Evolutionary conservation across 768 basidiomycete genomes (phyloP), one percentile per base, ranked within the genome.

Genomic region (Boletus reticulatus): DNA sequence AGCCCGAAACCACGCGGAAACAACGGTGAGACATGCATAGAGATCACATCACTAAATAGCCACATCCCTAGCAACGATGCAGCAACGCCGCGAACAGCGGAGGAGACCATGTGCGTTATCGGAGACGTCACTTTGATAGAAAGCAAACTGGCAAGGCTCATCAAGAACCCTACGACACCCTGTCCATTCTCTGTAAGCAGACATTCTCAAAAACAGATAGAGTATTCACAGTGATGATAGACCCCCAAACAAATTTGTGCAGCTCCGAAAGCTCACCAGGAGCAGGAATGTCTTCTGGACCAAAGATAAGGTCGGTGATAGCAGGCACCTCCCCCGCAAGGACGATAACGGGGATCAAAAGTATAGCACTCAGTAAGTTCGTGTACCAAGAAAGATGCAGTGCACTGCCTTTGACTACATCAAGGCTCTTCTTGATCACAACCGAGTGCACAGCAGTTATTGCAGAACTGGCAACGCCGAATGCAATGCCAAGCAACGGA

Each of bases 101-200:
- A 94, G 4, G 93, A 95, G 27, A 97, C 77, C 95, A 98, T 98
- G 72, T 98, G 95, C 3, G 95, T 95, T 69, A 98, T 94, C 14
- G 95, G 95, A 1, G 94, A 96, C 9, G 95, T 98, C 58, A 98
- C 90, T 72, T 98, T 95, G 78, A 98, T 97, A 24, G 92, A 94
- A 31, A 98, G 79, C 57, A 95, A 76, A 59, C 91, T 92, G 11
- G 95, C 94, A 51, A 98, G 83, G 73, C 89, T 92, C 84, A 98
- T 97, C 63, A 95, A 74, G 80, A 97, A 98, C 11, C 95, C 95
- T 50, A 97, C 75, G 17, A 81, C 75, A 32, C 94, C 94, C 91
- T 94, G 42, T 3, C 27, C 51, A 19, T 44, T 46, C 19, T 5
- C n/a, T 6, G 47, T 63, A 24, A 64, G 16, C 29, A 3, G 32